Conservation (phyloP, 2,329 filamentous ascomycete genomes). For the Cordyceps farinosa region DNA sequence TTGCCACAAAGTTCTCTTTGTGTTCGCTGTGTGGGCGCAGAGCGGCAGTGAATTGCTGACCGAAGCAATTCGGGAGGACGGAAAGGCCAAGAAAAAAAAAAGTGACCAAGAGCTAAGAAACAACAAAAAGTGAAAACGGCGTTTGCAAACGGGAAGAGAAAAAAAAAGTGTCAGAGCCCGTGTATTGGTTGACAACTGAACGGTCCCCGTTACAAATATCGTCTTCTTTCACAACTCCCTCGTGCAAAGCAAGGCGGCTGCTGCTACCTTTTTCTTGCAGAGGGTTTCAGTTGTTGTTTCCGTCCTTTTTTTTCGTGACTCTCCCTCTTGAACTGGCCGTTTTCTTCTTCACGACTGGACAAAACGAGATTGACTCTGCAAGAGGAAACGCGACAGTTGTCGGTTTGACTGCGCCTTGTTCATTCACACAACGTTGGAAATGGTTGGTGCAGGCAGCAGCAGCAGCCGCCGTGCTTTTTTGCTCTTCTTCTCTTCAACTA, state of each 20-base stretch:
- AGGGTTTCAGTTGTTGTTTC: not conserved
- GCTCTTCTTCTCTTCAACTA: not conserved
- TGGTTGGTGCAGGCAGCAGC: not conserved
- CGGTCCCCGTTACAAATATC: no score
- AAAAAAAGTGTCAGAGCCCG: not conserved
- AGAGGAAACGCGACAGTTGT: not conserved
- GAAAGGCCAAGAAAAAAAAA: not conserved
- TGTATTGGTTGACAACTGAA: no score
- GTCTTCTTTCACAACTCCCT: conserved; percentile 7
- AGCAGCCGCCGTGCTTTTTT: not conserved
- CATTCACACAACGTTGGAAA: conserved; percentile 6
- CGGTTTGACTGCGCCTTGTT: not conserved
- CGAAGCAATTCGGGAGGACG: not conserved
- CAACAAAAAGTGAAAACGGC: not conserved
- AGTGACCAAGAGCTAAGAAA: not conserved
- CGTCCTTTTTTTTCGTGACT: not conserved
- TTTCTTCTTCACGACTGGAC: not conserved
- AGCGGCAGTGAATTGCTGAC: not conserved
- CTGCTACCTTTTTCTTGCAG: not conserved
- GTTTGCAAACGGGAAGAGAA: not conserved
- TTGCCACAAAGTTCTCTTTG: not conserved
- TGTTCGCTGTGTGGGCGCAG: no score
- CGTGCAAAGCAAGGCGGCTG: not conserved
- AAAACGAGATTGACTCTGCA: not conserved
- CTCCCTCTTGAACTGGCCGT: not conserved